These are phyloP conservation scores for Scutellaria barbata DNA, from an alignment of 257 asterid genomes.

Conservation along the genomic window DNA sequence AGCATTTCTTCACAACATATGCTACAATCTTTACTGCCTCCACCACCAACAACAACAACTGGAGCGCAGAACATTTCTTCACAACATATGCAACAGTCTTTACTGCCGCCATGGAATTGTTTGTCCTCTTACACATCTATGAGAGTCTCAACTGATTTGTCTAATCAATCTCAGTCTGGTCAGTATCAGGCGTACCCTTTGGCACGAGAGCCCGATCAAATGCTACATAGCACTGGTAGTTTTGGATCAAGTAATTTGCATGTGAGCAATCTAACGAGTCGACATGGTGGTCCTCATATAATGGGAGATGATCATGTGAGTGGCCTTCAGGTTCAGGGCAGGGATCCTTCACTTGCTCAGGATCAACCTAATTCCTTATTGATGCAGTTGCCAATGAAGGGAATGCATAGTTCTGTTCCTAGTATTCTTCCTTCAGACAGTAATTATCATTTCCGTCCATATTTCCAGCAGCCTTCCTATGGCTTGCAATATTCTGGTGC, in stretches of 20 bases:
- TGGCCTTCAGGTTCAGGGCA: constrained; percentile 43
- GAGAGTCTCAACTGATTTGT: constrained; percentile 47
- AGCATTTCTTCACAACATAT: constrained; percentile 46
- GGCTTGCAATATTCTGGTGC: constrained; percentile 45
- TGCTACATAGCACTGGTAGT: constrained; percentile 38
- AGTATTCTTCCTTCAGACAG: constrained; percentile 50
- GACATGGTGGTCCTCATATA: constrained; percentile 41
- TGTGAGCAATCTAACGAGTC: constrained; percentile 44
- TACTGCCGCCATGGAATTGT: constrained; percentile 47
- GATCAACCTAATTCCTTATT: constrained; percentile 46
- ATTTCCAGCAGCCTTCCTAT: constrained; percentile 47
- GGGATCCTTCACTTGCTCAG: constrained; percentile 39
- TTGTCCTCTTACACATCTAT: constrained; percentile 47
- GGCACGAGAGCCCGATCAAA: constrained; percentile 45
- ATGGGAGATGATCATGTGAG: constrained; percentile 41
- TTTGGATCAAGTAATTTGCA: constrained; percentile 47
- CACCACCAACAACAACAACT: constrained; percentile 44
- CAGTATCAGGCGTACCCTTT: constrained; percentile 52
- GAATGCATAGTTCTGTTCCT: constrained; percentile 45
- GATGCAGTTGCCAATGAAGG: constrained; percentile 45
- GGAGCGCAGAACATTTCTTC: constrained; percentile 46
- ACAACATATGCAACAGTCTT: constrained; percentile 51
- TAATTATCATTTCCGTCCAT: constrained; percentile 43
- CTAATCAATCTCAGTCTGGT: constrained; percentile 45
- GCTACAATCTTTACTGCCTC: not conserved